Percentiles rank a stretch among this genome's conserved stretches.
These are phyloP conservation scores for Phytophthora idaei DNA, from an alignment of 352 stramenopile genomes.

Conservation along the genomic window DNA sequence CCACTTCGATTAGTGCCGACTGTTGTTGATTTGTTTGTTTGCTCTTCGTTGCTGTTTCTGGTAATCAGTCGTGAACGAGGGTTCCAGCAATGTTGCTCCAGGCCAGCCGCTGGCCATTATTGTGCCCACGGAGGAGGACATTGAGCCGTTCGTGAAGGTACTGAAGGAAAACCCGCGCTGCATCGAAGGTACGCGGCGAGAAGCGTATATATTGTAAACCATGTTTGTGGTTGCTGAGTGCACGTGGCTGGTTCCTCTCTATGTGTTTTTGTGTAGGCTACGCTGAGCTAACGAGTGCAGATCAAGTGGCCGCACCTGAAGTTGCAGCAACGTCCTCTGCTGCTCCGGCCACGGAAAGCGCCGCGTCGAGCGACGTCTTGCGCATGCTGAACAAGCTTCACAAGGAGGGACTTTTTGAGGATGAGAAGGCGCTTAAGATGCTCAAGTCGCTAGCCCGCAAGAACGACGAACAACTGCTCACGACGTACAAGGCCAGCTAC, in stretches of 20 bases:
- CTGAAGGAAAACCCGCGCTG: constrained; percentile 59
- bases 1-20: background rate
- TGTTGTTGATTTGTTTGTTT: background rate
- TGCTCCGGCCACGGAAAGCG: constrained; percentile 35
- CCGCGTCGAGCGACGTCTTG: constrained; percentile 69
- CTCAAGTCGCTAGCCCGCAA: constrained; percentile 88
- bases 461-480: constrained; percentile 77
- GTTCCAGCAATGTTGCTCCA: constrained; percentile 55
- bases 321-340: constrained; percentile 4
- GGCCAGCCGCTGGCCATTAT: constrained; percentile 82
- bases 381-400: constrained; percentile 78
- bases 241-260: background rate
- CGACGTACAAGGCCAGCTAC: constrained; percentile 83
- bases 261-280: constrained; percentile 34
- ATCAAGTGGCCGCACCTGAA: constrained; percentile 24
- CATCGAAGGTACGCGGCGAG: constrained; percentile 57
- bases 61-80: constrained; percentile 63
- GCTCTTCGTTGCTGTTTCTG: constrained; percentile 6
- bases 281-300: constrained; percentile 30
- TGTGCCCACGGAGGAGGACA: constrained; percentile 64
- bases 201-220: background rate
- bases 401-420: constrained; percentile 75
- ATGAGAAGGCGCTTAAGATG: constrained; percentile 74
- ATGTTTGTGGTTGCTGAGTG: background rate
- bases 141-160: constrained; percentile 64